A percentile compares a stretch with the other conserved stretches of the same genome.
Evolutionary conservation across 768 basidiomycete species (phyloP).

Genomic region (Myochromella boudieri): DNA sequence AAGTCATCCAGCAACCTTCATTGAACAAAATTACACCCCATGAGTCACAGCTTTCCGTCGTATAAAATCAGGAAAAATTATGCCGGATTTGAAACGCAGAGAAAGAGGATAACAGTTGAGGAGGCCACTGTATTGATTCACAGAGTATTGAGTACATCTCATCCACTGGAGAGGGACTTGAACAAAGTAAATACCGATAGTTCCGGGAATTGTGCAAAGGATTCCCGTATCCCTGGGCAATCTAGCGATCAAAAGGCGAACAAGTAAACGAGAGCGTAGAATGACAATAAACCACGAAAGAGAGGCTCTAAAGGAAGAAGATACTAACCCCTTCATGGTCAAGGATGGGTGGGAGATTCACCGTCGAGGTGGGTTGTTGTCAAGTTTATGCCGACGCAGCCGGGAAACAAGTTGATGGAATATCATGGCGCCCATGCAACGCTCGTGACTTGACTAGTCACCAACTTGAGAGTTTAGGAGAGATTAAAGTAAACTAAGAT

Average conservation of each 20-base stretch:
- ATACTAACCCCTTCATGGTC: no score
- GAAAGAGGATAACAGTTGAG: no score
- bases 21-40: not conserved
- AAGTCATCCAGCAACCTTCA: no score
- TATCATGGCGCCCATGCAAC: no score
- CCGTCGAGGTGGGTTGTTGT: slow-evolving; percentile 25
- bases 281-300: not conserved
- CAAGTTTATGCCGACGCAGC: slow-evolving; percentile 37
- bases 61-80: no score
- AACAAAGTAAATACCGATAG: slow-evolving; percentile 25
- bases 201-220: slow-evolving; percentile 23
- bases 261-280: not conserved
- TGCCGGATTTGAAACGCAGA: no score
- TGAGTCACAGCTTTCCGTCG: no score
- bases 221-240: slow-evolving; percentile 9
- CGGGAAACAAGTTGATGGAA: slow-evolving; percentile 30
- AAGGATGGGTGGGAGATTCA: not conserved
- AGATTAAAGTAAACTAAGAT: no score
- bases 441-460: slow-evolving; percentile 6
- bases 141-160: no score
- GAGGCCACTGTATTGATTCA: no score
- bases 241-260: slow-evolving; percentile 12
- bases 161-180: no score
- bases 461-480: no score
- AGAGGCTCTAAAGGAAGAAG: not conserved